Evolutionary conservation across 2,329 filamentous ascomycete genomes (phyloP).

Genomic region (Cladosporium colombiae): DNA sequence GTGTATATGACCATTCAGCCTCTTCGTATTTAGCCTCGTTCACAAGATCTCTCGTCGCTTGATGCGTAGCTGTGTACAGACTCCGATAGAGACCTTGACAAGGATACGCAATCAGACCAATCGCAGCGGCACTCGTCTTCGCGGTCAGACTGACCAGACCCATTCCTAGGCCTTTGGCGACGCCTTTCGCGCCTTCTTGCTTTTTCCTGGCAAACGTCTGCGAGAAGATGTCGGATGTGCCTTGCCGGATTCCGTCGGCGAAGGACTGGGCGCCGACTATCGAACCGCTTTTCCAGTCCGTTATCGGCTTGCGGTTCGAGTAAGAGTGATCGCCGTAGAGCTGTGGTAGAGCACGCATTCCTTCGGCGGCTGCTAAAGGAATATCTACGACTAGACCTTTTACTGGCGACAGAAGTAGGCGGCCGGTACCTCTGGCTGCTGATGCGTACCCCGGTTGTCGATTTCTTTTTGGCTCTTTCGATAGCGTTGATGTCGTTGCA

Average conservation of each 20-base stretch:
- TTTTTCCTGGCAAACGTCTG: constrained; percentile 10
- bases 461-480: background rate
- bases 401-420: constrained; percentile 68
- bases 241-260: constrained; percentile 10
- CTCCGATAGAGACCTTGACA: constrained; percentile 19
- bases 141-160: constrained; percentile 12
- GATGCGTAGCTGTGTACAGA: constrained; percentile 9
- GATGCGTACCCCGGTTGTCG: constrained; percentile 27
- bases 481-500: background rate
- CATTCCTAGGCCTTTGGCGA: constrained; percentile 17
- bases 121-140: constrained; percentile 14
- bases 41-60: background rate
- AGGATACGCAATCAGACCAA: constrained; percentile 20
- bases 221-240: constrained; percentile 13
- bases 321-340: constrained; percentile 84
- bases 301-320: constrained; percentile 73
- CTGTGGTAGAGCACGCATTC: constrained; percentile 83
- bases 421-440: constrained; percentile 64
- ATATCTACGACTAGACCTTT: constrained; percentile 61
- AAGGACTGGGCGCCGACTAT: constrained; percentile 7
- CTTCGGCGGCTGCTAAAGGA: constrained; percentile 76
- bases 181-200: constrained; percentile 14
- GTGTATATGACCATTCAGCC: background rate
- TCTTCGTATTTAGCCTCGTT: background rate
- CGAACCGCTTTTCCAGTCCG: constrained; percentile 68